Conservation (phyloP, 1,284 basidiomycete genomes). For the Rhodotorula glutinis region DNA sequence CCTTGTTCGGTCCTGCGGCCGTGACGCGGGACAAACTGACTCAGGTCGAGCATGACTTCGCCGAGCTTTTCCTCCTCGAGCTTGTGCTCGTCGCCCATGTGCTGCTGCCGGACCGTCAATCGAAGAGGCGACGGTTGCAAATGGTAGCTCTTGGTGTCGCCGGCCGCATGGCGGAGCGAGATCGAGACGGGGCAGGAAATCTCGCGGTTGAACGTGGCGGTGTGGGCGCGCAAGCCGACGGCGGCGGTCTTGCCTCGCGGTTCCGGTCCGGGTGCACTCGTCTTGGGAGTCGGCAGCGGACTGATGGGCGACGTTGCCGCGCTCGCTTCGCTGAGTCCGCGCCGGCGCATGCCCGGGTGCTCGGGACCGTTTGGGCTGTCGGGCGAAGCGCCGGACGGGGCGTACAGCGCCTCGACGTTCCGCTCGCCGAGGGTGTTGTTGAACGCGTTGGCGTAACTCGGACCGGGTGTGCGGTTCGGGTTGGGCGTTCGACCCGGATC, state of each 20-base stretch:
- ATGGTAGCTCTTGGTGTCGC: conserved; percentile 12
- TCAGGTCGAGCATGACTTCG: conserved; percentile 40
- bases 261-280: conserved; percentile 26
- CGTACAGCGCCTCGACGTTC: conserved; percentile 7
- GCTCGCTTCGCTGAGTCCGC: conserved; percentile 16
- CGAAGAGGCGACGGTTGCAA: conserved; percentile 37
- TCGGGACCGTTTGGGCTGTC: background rate
- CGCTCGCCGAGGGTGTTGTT: background rate
- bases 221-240: conserved; percentile 33
- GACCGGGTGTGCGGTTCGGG: conserved; percentile 22
- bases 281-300: background rate
- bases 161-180: conserved; percentile 21
- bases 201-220: conserved; percentile 36
- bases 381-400: background rate
- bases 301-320: background rate
- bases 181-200: conserved; percentile 42
- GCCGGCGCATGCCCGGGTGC: background rate
- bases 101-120: conserved; percentile 38
- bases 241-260: conserved; percentile 37
- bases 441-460: background rate
- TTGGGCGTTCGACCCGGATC: conserved; percentile 19
- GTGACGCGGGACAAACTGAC: conserved; percentile 34
- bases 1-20: conserved; percentile 8
- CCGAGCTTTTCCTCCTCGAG: conserved; percentile 38
- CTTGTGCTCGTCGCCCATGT: conserved; percentile 30